A percentile compares a stretch with the other conserved stretches of the same genome.
Conservation (phyloP, 331 rosid species). For the Erythrophleum ivorense region DNA sequence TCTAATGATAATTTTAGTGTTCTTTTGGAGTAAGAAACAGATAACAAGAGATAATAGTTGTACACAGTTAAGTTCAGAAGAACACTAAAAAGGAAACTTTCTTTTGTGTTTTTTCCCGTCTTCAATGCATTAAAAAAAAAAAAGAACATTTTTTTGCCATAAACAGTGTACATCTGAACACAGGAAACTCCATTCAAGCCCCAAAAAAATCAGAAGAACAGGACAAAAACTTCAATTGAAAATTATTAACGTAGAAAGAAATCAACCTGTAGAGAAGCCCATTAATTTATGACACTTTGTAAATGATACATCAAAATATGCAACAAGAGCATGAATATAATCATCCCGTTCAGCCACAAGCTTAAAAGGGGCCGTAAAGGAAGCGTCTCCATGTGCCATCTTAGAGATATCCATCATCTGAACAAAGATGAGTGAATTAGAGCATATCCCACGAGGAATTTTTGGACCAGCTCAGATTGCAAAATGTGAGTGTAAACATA, state of each 20-base stretch:
- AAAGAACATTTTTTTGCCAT: background rate
- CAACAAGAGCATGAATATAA: conserved; percentile 60
- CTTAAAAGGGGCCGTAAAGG: conserved; percentile 26
- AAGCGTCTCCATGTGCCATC: conserved; percentile 24
- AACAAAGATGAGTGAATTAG: conserved; percentile 1
- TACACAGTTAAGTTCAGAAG: background rate
- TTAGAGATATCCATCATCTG: conserved; percentile 32
- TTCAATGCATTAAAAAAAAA: background rate
- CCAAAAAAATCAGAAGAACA: conserved; percentile 4
- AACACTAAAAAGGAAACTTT: conserved; percentile 4
- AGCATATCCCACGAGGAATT: background rate
- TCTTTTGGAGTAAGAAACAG: background rate
- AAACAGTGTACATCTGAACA: background rate
- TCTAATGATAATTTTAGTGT: no score
- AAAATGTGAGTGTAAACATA: no score
- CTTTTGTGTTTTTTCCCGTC: background rate
- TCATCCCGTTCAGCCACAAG: conserved; percentile 29
- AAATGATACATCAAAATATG: conserved; percentile 93
- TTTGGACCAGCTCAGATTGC: background rate
- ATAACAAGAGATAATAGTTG: background rate
- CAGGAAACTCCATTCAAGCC: background rate
- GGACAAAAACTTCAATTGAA: conserved; percentile 11
- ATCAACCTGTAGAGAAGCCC: conserved; percentile 95
- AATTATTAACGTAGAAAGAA: conserved; percentile 43
- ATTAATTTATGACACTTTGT: conserved; percentile 90